Conservation (phyloP, 176 grass and related monocot genomes). For the Carex parvula region DNA sequence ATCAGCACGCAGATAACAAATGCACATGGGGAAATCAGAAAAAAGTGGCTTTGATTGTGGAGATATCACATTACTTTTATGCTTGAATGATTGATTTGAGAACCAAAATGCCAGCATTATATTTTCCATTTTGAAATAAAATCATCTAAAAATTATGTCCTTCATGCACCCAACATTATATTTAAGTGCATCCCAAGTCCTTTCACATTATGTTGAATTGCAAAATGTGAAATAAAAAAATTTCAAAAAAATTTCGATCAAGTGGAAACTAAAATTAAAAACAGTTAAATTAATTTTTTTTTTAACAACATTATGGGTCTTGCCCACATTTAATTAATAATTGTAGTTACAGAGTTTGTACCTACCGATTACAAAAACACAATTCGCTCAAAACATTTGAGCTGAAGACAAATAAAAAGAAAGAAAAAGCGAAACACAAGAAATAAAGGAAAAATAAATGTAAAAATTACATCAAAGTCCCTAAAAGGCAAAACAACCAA, state of each 20-base stretch:
- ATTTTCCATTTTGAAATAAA: too few species aligned
- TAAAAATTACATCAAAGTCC: too few species aligned
- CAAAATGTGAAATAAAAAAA: neutral
- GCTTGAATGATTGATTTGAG: constrained; percentile 18
- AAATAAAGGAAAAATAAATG: too few species aligned
- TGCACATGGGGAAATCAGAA: constrained; percentile 29
- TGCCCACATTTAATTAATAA: too few species aligned
- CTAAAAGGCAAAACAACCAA: too few species aligned
- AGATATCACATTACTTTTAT: constrained; percentile 22
- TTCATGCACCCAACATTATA: neutral
- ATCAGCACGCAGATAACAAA: neutral
- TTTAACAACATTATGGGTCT: too few species aligned
- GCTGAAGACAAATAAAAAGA: too few species aligned
- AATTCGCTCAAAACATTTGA: too few species aligned
- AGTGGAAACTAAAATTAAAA: neutral
- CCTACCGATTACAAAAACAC: too few species aligned
- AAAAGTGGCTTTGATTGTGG: constrained; percentile 24
- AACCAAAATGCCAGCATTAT: neutral
- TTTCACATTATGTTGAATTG: neutral
- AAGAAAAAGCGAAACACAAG: too few species aligned
- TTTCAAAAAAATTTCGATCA: neutral
- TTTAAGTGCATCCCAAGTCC: neutral
- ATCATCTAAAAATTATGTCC: neutral
- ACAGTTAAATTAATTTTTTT: neutral
- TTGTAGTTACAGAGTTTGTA: too few species aligned